Evolutionary conservation across 2,329 filamentous ascomycete genomes (phyloP).

Genomic region (Phyllosticta citribraziliensis): DNA sequence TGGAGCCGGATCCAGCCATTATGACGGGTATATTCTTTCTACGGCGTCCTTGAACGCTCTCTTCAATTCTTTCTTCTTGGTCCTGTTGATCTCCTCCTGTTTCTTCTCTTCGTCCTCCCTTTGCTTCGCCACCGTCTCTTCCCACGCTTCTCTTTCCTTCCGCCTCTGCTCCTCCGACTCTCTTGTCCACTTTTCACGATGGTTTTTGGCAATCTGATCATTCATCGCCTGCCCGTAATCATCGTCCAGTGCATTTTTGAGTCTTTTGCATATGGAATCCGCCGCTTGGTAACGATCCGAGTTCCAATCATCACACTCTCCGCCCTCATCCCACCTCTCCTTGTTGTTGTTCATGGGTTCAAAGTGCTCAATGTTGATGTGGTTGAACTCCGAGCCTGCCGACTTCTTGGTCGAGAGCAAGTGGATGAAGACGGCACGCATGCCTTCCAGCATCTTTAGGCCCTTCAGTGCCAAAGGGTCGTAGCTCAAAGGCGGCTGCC

Average conservation of each 20-base stretch:
- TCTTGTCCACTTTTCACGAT: neutral
- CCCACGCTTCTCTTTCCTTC: neutral
- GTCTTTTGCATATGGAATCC: neutral
- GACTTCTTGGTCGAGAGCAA: neutral
- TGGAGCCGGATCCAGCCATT: no score
- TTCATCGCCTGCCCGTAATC: neutral
- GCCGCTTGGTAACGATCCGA: neutral
- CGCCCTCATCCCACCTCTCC: neutral
- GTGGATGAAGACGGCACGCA: neutral
- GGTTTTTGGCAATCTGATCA: neutral
- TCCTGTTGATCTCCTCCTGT: neutral
- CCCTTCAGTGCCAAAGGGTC: neutral
- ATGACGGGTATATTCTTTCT: no score
- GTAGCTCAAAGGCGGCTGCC: neutral
- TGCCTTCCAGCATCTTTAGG: neutral
- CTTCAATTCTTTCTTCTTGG: neutral
- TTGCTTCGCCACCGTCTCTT: no score
- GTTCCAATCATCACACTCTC: neutral
- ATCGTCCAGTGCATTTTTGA: neutral
- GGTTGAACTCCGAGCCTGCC: neutral
- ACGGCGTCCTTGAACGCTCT: no score
- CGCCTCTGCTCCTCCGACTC: neutral
- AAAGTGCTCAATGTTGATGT: neutral
- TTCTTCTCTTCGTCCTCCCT: neutral
- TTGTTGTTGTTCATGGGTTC: neutral